These are phyloP conservation scores for Podospora pseudocomata DNA, from an alignment of 495 filamentous ascomycete genomes.

Conservation along the genomic window DNA sequence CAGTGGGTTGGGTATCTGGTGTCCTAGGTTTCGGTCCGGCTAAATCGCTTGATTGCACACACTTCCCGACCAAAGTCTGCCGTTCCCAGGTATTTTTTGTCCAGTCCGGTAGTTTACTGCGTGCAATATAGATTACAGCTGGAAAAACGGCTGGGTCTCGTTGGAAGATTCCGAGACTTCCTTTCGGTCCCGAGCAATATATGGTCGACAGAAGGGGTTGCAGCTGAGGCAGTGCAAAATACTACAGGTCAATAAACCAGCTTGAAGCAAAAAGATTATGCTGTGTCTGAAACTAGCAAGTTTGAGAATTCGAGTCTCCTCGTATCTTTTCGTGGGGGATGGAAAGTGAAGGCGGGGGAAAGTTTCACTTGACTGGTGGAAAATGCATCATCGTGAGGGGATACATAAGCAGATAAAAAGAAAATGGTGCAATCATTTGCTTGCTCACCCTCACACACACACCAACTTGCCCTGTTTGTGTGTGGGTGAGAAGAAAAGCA, in stretches of 20 bases:
- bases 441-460: background rate
- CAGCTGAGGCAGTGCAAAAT: background rate
- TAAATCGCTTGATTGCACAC: background rate
- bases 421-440: background rate
- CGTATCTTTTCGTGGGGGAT: background rate
- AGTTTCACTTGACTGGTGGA: background rate
- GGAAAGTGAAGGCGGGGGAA: background rate
- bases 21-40: background rate
- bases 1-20: background rate
- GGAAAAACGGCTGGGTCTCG: too few species aligned
- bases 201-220: background rate
- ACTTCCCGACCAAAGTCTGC: background rate
- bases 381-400: background rate
- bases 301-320: background rate
- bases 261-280: background rate
- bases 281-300: background rate
- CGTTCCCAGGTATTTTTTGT: background rate
- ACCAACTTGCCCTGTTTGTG: background rate
- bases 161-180: background rate
- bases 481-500: background rate
- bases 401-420: background rate
- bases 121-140: background rate
- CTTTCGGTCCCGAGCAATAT: background rate
- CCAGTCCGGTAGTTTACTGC: background rate
- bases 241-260: too few species aligned